A percentile compares a stretch with the other conserved stretches of the same genome.
Evolutionary conservation across 2,329 filamentous ascomycete genomes (phyloP).

Genomic region (Aureobasidium vineae): DNA sequence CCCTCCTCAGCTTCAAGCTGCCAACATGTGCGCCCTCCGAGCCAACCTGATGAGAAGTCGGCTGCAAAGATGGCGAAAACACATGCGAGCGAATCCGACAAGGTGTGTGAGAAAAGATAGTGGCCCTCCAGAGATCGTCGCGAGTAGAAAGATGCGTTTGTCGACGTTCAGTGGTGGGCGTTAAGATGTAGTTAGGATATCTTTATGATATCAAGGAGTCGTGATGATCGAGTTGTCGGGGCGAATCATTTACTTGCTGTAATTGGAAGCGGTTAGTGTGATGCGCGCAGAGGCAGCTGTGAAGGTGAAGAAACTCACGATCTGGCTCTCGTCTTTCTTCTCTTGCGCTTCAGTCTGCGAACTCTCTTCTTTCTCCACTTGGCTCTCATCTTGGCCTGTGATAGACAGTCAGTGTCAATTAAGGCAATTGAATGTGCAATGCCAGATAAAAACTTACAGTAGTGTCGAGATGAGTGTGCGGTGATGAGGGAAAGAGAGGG

Average conservation of each 20-base stretch:
- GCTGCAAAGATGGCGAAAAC: conserved; percentile 25
- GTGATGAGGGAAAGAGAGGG: conserved; percentile 39
- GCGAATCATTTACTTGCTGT: conserved; percentile 51
- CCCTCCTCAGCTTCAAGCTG: conserved; percentile 25
- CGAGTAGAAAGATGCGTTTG: conserved; percentile 22
- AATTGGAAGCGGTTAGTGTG: conserved; percentile 29
- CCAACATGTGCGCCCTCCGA: conserved; percentile 23
- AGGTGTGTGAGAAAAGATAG: conserved; percentile 18
- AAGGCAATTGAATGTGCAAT: conserved; percentile 30
- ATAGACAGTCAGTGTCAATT: background rate
- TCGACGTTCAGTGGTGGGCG: conserved; percentile 19
- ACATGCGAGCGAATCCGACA: conserved; percentile 25
- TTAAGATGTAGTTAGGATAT: background rate
- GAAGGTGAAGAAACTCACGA: conserved; percentile 64
- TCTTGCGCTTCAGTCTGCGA: conserved; percentile 98
- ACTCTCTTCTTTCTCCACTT: conserved; percentile 99
- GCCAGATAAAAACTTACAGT: conserved; percentile 38
- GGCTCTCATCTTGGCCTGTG: conserved; percentile 69
- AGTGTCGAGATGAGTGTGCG: conserved; percentile 46
- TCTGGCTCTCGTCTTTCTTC: conserved; percentile 99
- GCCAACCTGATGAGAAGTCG: conserved; percentile 9
- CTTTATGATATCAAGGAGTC: conserved; percentile 8
- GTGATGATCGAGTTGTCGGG: conserved; percentile 36
- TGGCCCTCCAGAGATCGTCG: conserved; percentile 9
- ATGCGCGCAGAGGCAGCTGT: background rate